Evolutionary conservation across 768 basidiomycete genomes (phyloP).

Genomic region (Amanita rubescens): DNA sequence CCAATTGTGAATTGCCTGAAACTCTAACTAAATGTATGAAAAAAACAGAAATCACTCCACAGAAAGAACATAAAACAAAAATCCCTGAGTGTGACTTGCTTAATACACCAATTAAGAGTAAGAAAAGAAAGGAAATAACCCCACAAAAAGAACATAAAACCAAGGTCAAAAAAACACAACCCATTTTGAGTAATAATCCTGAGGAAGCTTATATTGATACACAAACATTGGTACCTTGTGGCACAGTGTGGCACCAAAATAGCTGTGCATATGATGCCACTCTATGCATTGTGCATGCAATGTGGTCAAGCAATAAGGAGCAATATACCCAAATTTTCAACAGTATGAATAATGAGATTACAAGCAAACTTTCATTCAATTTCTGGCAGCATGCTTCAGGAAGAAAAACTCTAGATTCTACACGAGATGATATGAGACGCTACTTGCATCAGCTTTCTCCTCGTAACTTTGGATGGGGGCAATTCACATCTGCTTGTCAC

Average conservation of each 20-base stretch:
- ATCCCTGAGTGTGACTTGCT: not conserved
- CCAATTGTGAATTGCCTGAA: not conserved
- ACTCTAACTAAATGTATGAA: not conserved
- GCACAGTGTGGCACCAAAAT: not conserved
- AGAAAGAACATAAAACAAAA: not conserved
- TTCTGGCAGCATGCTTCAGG: not conserved
- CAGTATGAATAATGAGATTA: not conserved
- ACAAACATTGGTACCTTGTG: not conserved
- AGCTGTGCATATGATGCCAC: not conserved
- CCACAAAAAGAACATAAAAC: not conserved
- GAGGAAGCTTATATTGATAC: not conserved
- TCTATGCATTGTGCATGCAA: not conserved
- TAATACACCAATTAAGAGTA: not conserved
- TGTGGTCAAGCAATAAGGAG: too few relatives aligned
- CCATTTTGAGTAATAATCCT: not conserved
- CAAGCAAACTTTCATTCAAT: not conserved
- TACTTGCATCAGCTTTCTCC: not conserved
- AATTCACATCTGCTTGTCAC: not conserved
- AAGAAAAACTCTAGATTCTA: not conserved
- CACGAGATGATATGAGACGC: not conserved
- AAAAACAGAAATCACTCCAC: not conserved
- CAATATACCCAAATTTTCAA: too few relatives aligned
- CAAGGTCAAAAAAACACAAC: not conserved
- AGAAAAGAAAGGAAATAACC: not conserved
- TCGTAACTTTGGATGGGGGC: not conserved